phyloP scores from a whole-genome alignment of 352 stramenopile genomes.

The Globisporangium lucens region DNA sequence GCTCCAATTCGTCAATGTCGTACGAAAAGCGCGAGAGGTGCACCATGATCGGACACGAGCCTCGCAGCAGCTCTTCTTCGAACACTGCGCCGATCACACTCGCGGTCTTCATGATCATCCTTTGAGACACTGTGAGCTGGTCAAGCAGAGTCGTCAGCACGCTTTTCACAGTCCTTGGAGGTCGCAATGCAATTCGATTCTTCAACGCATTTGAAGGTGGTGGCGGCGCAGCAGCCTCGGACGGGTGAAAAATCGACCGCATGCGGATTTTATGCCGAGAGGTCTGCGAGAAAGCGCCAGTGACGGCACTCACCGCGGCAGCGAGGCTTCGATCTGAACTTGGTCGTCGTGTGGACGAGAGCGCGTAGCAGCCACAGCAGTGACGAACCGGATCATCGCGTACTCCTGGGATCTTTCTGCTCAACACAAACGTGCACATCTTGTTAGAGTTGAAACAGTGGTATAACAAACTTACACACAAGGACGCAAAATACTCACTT shows the following conservation, averaged over 20 bases:
- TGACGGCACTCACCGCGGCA: conserved; percentile 21
- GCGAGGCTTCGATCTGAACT: conserved; percentile 53
- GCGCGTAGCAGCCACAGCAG: conserved; percentile 73
- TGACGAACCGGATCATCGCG: conserved; percentile 64
- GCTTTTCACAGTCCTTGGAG: conserved; percentile 78
- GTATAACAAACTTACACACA: neutral
- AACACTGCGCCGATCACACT: conserved; percentile 77
- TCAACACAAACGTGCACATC: neutral
- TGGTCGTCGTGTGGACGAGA: conserved; percentile 59
- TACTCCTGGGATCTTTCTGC: conserved; percentile 60
- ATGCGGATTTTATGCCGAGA: conserved; percentile 42
- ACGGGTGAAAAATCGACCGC: conserved; percentile 59
- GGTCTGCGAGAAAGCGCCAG: conserved; percentile 26
- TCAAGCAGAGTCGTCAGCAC: conserved; percentile 82
- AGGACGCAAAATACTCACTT: conserved; percentile 32
- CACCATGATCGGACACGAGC: conserved; percentile 64
- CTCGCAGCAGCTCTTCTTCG: conserved; percentile 69
- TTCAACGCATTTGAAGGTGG: conserved; percentile 45
- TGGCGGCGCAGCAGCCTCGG: conserved; percentile 18
- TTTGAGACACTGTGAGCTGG: conserved; percentile 77
- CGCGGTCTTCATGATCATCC: conserved; percentile 86
- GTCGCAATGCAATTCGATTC: conserved; percentile 61
- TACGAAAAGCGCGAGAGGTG: conserved; percentile 61
- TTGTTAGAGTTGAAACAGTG: neutral
- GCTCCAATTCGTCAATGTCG: conserved; percentile 73